Base-by-base conservation (phyloP, 352 stramenopile genomes). In the Phytophthora kernoviae region DNA sequence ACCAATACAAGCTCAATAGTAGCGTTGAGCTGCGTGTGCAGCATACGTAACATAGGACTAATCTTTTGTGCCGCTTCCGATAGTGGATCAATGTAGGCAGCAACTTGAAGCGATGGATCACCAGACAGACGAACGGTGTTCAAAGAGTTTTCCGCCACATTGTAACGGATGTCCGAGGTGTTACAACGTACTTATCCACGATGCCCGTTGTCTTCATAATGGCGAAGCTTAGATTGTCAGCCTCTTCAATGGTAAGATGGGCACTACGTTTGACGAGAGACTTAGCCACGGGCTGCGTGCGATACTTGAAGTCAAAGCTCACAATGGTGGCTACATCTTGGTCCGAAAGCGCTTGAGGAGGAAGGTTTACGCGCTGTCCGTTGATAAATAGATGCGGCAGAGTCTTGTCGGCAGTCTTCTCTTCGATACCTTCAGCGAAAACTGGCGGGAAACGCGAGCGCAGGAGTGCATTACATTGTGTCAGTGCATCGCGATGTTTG, bases 21-120 rank as follows among this genome's bases (percentile, higher is more conserved):
- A 9, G 85, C 83, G 36, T 90, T 89, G 0, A 96, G 67, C 65
- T 93, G 84, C 7, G 60, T 61, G 21, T 81, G 79, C 9, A 96
- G 56, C 82, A 92, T 93, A 11, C 78, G 58, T 18, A 98, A 67
- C 34, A 98, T 69, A 0, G 90, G 89, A 17, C 90, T 93, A 32
- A 93, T 92, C 30, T 91, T 75, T 55, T 98, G 96, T 40, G 90
- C 84, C 9, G 88, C 81, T 37, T 96, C 81, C 0, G 88, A 95
- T 14, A 98, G 68, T 4, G 96, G 96, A 44, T 98, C 93, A 18
- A 98, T 51, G 40, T 98, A 87, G 0, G 88, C 90, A 36, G 72
- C 60, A 8, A 98, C 79, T 9, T 73, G 54, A 20, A 97, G 63
- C 3, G 73, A 76, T 21, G 73, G 61, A 21, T 90, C 74, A 12